Percentiles rank a stretch among this genome's conserved stretches.
These are phyloP conservation scores for Colletotrichum musae DNA, from an alignment of 2,329 filamentous ascomycete genomes.

Conservation along the genomic window DNA sequence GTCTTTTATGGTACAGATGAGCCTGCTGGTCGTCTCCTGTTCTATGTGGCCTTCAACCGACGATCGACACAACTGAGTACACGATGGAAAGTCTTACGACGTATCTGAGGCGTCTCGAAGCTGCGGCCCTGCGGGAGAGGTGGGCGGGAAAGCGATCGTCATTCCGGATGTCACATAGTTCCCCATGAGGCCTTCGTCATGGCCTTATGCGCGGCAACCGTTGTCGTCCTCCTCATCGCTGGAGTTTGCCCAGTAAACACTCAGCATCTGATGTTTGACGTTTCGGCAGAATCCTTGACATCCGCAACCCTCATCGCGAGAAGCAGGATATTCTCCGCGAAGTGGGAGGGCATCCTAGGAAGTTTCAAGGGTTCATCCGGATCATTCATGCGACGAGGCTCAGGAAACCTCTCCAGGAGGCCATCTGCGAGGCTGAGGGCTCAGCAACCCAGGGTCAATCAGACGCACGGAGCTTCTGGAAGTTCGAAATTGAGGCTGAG, in stretches of 20 bases:
- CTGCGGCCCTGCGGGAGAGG: background rate
- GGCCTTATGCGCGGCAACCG: background rate
- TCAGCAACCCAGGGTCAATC: background rate
- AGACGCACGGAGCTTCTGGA: background rate
- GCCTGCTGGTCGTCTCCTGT: too few species aligned
- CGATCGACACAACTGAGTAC: background rate
- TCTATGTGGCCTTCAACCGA: background rate
- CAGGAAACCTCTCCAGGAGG: too few species aligned
- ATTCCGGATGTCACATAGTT: conserved; percentile 7
- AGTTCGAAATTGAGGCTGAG: background rate
- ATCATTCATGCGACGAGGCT: conserved; percentile 12
- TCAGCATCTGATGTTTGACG: background rate
- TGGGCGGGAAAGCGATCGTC: conserved; percentile 18
- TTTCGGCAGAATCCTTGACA: conserved; percentile 6
- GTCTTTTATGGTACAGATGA: conserved; percentile 7
- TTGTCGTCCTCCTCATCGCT: too few species aligned
- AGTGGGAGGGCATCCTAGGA: conserved; percentile 16
- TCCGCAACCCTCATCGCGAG: conserved; percentile 1
- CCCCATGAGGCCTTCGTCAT: conserved; percentile 8
- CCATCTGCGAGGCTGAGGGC: background rate
- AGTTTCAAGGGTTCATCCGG: conserved; percentile 18
- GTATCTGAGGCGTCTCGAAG: conserved; percentile 1
- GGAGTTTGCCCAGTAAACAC: background rate
- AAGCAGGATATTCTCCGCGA: conserved; percentile 9
- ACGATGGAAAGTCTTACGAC: conserved; percentile 9